phyloP scores from a whole-genome alignment of 306 rosid species.

The Dalbergia cultrata region DNA sequence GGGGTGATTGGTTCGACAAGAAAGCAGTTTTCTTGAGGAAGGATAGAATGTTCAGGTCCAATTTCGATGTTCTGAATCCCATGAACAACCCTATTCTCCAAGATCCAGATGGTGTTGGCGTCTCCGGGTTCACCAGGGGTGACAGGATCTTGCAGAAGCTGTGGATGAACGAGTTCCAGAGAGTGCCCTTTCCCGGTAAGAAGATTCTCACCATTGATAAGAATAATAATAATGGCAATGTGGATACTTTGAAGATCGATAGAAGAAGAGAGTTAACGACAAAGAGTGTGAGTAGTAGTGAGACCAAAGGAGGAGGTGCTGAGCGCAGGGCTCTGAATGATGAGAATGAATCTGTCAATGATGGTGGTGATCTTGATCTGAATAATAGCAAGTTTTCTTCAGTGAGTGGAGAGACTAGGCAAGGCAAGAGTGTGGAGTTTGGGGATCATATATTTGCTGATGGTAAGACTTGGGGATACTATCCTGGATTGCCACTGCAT shows the following conservation, averaged over 20 bases:
- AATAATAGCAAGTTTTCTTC: not conserved
- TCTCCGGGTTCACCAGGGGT: conserved; percentile 64
- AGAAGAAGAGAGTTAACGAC: not conserved
- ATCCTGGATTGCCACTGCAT: conserved; percentile 70
- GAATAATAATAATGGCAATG: not conserved
- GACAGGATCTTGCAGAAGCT: conserved; percentile 67
- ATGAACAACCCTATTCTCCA: conserved; percentile 73
- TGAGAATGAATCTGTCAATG: not conserved
- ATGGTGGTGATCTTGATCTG: not conserved
- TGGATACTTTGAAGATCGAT: not conserved
- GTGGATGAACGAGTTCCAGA: conserved; percentile 71
- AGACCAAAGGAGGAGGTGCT: conserved; percentile 43
- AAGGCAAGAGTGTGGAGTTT: conserved; percentile 22
- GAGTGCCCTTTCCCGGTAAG: conserved; percentile 62
- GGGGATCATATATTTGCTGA: conserved; percentile 70
- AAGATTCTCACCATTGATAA: conserved; percentile 2
- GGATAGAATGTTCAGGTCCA: conserved; percentile 83
- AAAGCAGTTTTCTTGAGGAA: conserved; percentile 70
- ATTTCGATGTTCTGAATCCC: conserved; percentile 73
- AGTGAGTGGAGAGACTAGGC: conserved; percentile 13
- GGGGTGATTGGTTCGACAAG: conserved; percentile 97
- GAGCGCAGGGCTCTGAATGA: conserved; percentile 55
- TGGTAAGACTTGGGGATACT: conserved; percentile 92
- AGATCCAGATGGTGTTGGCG: conserved; percentile 74
- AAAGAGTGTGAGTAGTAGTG: conserved; percentile 1